Evolutionary conservation across 169 alveolate species (phyloP).

Genomic region (Plasmodium billcollinsi): DNA sequence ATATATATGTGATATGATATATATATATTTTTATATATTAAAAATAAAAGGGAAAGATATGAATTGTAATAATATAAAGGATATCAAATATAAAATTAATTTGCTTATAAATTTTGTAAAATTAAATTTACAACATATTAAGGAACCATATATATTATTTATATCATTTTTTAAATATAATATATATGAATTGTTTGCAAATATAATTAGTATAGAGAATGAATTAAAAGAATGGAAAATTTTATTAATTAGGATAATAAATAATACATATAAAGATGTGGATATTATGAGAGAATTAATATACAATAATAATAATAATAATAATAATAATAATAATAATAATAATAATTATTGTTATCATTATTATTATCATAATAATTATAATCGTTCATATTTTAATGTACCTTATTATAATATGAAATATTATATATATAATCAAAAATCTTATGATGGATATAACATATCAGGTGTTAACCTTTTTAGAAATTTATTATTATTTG

Average conservation of each 20-base stretch:
- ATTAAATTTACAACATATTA: not conserved
- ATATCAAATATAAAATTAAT: slow-evolving; percentile 17
- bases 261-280: slow-evolving; percentile 10
- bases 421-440: slow-evolving; percentile 23
- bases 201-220: slow-evolving; percentile 3
- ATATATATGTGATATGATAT: slow-evolving; percentile 40
- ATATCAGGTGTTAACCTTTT: slow-evolving; percentile 53
- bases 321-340: not conserved
- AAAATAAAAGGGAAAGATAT: slow-evolving; percentile 30
- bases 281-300: slow-evolving; percentile 25
- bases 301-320: slow-evolving; percentile 8
- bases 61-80: slow-evolving; percentile 2
- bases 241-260: slow-evolving; percentile 14
- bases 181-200: slow-evolving; percentile 32
- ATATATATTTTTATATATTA: slow-evolving; percentile 43
- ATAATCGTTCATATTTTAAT: too few relatives aligned
- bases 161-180: slow-evolving; percentile 46
- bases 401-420: not conserved
- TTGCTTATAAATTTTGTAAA: slow-evolving; percentile 28
- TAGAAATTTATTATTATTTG: slow-evolving; percentile 57
- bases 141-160: slow-evolving; percentile 13
- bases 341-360: too few relatives aligned
- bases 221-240: slow-evolving; percentile 23
- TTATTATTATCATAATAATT: too few relatives aligned
- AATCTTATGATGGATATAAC: slow-evolving; percentile 23